Evolutionary conservation across 78 protist genomes (phyloP), one percentile per base, ranked within the genome.

Genomic region (Dictyostelium brefeldianum): DNA sequence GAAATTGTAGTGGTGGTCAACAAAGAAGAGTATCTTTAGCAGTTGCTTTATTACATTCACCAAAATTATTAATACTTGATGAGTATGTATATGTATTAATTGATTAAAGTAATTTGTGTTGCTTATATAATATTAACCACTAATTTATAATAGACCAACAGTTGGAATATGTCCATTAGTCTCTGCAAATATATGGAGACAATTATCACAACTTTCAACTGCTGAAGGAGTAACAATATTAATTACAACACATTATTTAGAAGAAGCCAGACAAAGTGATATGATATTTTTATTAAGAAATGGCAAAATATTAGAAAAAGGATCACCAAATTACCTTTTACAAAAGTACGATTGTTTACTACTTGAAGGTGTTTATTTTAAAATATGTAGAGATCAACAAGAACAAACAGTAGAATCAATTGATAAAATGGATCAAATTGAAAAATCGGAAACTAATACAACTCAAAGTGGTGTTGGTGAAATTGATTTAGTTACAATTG

Each of bases 211-310:
- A 18, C 36, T 94, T n/a, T 11, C 94, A 20, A 12, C 59, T 12
- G 43, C 5, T 56, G 17, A 11, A 17, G 81, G 75, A 22, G 87
- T 84, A 8, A 78, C 96, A 10, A 80, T 94, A 22, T 14, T 94
- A 31, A 50, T 94, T 17, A 94, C 96, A 20, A 94, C 96, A 14
- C 96, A 94, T 70, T 94, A 89, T 83, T 80, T 94, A 6, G 94
- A 94, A 27, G 96, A 94, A 69, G 94, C 94, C 0, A 81, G 89
- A 1, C 59, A 31, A 5, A 70, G 81, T 6, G 91, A 84, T 15
- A 51, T 18, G 3, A 12, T 84, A 18, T 43, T 25, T 22, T 46
- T 84, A 22, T 69, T 84, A 83, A 67, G 91, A 22, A 12, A 84
- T 46, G 91, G 91, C 1, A 71, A 10, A 8, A 84, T 84, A 15